Percentiles rank a stretch among this genome's conserved stretches.
Evolutionary conservation across 345 rosid genomes (phyloP).

Genomic region (Angophora floribunda): DNA sequence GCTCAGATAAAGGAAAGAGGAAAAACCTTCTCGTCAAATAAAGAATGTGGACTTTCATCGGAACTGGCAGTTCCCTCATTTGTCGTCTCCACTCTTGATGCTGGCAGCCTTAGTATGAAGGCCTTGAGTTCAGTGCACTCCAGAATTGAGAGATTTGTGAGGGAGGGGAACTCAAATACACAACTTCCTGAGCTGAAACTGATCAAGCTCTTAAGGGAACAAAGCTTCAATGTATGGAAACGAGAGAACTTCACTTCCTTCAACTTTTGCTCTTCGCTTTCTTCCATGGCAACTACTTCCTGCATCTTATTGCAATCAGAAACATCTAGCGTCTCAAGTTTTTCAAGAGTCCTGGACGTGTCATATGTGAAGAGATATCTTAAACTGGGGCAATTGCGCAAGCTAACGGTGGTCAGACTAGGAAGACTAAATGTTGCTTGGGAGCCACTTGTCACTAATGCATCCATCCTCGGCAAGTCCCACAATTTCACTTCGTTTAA

Average conservation of each 20-base stretch:
- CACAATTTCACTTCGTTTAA: not conserved
- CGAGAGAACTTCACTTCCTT: not conserved
- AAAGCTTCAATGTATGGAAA: not conserved
- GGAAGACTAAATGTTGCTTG: not conserved
- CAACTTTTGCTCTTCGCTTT: not conserved
- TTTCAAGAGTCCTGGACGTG: not conserved
- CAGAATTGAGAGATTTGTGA: not conserved
- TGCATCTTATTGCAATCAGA: not conserved
- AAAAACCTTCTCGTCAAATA: not conserved
- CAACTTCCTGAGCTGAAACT: not conserved
- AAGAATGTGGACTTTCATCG: not conserved
- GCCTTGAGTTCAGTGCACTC: not conserved
- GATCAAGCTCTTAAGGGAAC: not conserved
- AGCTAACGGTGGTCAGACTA: not conserved
- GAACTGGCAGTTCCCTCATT: rapidly evolving
- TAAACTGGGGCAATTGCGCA: not conserved
- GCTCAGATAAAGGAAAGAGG: not conserved
- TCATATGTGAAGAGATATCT: not conserved
- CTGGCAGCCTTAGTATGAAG: not conserved
- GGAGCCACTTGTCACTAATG: not conserved
- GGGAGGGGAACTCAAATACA: not conserved
- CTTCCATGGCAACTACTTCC: not conserved
- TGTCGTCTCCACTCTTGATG: rapidly evolving
- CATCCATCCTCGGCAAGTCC: not conserved
- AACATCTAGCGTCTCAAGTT: not conserved